A percentile compares a stretch with the other conserved stretches of the same genome.
These are phyloP conservation scores for Entrophospora sp. DNA, from an alignment of 192 early-diverging fungal genomes.

Conservation along the genomic window DNA sequence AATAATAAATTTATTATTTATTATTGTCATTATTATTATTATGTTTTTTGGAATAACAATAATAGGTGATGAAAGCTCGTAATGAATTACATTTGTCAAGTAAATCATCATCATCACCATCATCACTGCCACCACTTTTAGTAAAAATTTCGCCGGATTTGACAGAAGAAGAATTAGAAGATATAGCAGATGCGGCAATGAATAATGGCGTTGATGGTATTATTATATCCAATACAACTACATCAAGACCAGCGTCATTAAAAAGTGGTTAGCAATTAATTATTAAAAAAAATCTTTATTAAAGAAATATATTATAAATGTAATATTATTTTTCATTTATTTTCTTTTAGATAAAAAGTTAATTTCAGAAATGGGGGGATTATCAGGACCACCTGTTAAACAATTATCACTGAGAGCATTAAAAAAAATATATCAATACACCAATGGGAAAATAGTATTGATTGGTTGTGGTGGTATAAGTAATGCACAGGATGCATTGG, in stretches of 20 bases:
- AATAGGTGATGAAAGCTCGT: slow-evolving; percentile 14
- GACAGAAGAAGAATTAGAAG: slow-evolving; percentile 56
- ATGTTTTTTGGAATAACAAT: background rate
- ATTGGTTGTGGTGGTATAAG: slow-evolving; percentile 85
- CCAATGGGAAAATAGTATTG: slow-evolving; percentile 64
- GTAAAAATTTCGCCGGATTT: slow-evolving; percentile 92
- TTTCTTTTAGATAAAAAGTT: background rate
- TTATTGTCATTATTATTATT: background rate
- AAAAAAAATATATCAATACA: slow-evolving; percentile 65
- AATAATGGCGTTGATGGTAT: slow-evolving; percentile 73
- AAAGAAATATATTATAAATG: background rate
- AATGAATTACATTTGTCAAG: slow-evolving; percentile 19
- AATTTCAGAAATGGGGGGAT: slow-evolving; percentile 62
- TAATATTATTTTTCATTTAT: background rate
- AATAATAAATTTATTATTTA: background rate
- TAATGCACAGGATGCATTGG: slow-evolving; percentile 67
- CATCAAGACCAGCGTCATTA: slow-evolving; percentile 56
- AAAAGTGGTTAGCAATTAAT: slow-evolving; percentile 34
- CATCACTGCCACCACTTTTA: slow-evolving; percentile 75
- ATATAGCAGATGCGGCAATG: slow-evolving; percentile 70
- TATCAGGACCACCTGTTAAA: slow-evolving; percentile 72
- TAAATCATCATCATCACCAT: too few relatives aligned
- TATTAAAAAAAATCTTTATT: background rate
- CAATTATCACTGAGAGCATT: slow-evolving; percentile 65
- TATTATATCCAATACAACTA: slow-evolving; percentile 86